Conservation (phyloP, 129 eudicot genomes). For the Pittosporum tobira region DNA sequence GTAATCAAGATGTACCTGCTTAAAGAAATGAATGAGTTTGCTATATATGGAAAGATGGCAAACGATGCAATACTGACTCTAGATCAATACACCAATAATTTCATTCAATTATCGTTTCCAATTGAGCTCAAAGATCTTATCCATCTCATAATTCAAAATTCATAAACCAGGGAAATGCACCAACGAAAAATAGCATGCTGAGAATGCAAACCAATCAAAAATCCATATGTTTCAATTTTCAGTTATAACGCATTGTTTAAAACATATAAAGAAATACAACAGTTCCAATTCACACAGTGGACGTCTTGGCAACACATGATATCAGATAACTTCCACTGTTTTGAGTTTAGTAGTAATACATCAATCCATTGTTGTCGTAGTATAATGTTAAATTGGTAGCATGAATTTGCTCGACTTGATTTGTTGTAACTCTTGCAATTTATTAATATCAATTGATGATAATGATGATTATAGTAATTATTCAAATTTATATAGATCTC, state of each 20-base stretch:
- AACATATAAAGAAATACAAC: neutral
- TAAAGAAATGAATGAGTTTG: slow-evolving; percentile 11
- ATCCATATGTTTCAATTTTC: neutral
- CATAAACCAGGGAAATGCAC: neutral
- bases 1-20: slow-evolving; percentile 97
- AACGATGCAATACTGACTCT: neutral
- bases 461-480: neutral
- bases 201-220: neutral
- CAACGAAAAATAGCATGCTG: neutral
- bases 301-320: neutral
- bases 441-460: neutral
- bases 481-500: neutral
- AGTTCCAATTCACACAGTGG: neutral
- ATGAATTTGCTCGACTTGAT: neutral
- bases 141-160: neutral
- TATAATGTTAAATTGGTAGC: neutral
- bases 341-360: too few species aligned
- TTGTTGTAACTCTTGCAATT: neutral
- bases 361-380: neutral
- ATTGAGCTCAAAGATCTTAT: neutral
- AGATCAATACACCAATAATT: neutral
- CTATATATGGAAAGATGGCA: neutral
- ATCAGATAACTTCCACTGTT: neutral
- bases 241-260: neutral
- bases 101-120: neutral